A percentile compares a stretch with the other conserved stretches of the same genome.
Conservation (phyloP, 2,329 filamentous ascomycete species). For the Alternaria ethzedia region DNA sequence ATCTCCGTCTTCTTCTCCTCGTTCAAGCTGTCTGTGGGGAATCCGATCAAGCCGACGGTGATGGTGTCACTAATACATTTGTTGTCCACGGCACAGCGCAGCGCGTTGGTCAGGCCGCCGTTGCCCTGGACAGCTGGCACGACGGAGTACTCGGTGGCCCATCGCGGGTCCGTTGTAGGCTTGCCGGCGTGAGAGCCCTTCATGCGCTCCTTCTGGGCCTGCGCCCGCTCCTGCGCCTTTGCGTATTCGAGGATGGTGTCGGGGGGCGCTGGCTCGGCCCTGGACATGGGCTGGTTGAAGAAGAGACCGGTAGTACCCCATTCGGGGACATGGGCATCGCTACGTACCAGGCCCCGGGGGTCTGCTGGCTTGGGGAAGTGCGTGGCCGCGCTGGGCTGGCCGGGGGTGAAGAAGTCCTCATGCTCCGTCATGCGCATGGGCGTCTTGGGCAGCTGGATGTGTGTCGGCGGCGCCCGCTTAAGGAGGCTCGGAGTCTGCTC, state of each 20-base stretch:
- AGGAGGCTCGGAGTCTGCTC: constrained; percentile 49
- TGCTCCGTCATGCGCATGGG: constrained; percentile 48
- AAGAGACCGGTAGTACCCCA: constrained; percentile 72
- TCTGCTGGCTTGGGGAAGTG: constrained; percentile 60
- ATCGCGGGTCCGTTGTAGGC: constrained; percentile 52
- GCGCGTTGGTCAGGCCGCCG: constrained; percentile 86
- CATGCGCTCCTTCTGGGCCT: constrained; percentile 33
- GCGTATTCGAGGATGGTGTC: constrained; percentile 75
- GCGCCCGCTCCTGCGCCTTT: constrained; percentile 52
- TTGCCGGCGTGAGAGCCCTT: constrained; percentile 25
- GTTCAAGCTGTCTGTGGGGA: constrained; percentile 86
- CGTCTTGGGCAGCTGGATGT: constrained; percentile 48
- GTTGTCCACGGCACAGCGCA: constrained; percentile 75
- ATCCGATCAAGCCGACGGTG: constrained; percentile 93
- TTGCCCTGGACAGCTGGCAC: constrained; percentile 90
- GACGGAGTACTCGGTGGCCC: constrained; percentile 80
- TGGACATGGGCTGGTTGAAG: constrained; percentile 78
- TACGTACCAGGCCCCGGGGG: constrained; percentile 66
- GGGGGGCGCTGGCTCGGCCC: constrained; percentile 75
- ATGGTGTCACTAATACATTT: constrained; percentile 75
- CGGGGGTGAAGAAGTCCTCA: constrained; percentile 56
- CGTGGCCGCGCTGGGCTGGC: constrained; percentile 54
- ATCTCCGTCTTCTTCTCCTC: constrained; percentile 82
- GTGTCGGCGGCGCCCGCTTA: constrained; percentile 35
- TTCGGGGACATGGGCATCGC: constrained; percentile 75